Percentiles rank a stretch among this genome's conserved stretches.
phyloP scores from a whole-genome alignment of 805 yeast species.

The Clavispora phyllophila region DNA sequence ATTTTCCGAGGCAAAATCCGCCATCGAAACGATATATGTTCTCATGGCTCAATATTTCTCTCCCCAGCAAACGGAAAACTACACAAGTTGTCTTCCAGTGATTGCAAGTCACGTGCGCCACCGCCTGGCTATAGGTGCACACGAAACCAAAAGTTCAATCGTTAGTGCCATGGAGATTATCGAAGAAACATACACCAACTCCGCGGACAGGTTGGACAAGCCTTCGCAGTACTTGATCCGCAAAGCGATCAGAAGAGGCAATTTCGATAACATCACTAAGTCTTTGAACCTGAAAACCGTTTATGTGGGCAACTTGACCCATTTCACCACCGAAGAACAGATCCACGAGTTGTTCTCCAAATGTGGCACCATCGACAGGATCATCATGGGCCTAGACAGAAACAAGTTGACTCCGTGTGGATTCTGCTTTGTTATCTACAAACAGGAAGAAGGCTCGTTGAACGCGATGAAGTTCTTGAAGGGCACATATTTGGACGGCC shows the following conservation, averaged over 20 bases:
- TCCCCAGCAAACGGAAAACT: no score
- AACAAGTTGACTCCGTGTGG: conserved; percentile 93
- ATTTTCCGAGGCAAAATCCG: no score
- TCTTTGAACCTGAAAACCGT: conserved; percentile 69
- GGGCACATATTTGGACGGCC: conserved; percentile 80
- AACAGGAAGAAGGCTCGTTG: conserved; percentile 62
- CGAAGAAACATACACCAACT: conserved; percentile 49
- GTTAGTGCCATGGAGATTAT: conserved; percentile 29
- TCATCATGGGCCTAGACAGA: conserved; percentile 93
- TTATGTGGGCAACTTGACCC: conserved; percentile 87
- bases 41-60: no score
- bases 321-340: conserved; percentile 93
- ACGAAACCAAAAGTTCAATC: no score
- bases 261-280: conserved; percentile 57
- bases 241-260: conserved; percentile 53
- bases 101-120: no score
- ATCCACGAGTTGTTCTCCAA: conserved; percentile 80
- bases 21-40: no score
- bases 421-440: conserved; percentile 86
- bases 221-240: conserved; percentile 67
- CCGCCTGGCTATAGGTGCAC: not conserved
- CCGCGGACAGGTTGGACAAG: conserved; percentile 63
- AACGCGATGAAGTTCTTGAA: conserved; percentile 79
- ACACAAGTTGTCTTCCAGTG: no score
- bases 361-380: conserved; percentile 72